Evolutionary conservation across 2,329 filamentous ascomycete genomes (phyloP), one percentile per base, ranked within the genome.

Genomic region (Penicillium griseofulvum): DNA sequence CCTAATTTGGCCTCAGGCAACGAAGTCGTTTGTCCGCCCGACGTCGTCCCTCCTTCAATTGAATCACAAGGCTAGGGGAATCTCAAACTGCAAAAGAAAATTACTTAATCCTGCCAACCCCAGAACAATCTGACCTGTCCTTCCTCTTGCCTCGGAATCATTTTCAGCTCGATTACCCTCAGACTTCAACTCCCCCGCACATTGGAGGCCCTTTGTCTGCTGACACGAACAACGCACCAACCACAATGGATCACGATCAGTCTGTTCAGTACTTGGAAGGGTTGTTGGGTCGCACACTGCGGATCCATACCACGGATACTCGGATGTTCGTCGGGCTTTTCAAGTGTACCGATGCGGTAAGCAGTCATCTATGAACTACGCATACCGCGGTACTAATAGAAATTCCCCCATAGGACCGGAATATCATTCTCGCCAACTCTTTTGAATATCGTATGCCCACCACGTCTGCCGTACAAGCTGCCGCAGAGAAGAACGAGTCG

Each of bases 321-420:
- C 89, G 94, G 57, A 86, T 96, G 72, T 99, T 97, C 73, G 85
- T 91, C 52, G 94, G 94, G 19, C 82, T 86, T 60, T 89, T 99
- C 76, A 97, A 95, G 75, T 99, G 94, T 78, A 97, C 92, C 29
- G 94, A 99, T 78, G 86, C 88, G 56, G 91, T 95, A 77, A 48
- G 83, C 80, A 46, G 38, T 48, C 37, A 46, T 17, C 29, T 36
- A 53, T 56, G 48, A 42, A 29, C 33, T 44, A 29, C 49, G 34
- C 5, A 14, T 12, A 26, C 19, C 5, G 19, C 36, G 41, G 38
- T 54, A 41, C 57, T 63, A 53, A 63, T 34, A 11, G 6, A 47
- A 48, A 29, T 22, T 2, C 37, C 31, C 12, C 34, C 10, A 46
- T 24, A 96, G 91, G 89, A 96, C 59, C 85, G 84, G 66, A 97